Percentiles rank a stretch among this genome's conserved stretches.
phyloP scores from a whole-genome alignment of 1,139 yeast genomes.

The Fermentozyma sake region DNA sequence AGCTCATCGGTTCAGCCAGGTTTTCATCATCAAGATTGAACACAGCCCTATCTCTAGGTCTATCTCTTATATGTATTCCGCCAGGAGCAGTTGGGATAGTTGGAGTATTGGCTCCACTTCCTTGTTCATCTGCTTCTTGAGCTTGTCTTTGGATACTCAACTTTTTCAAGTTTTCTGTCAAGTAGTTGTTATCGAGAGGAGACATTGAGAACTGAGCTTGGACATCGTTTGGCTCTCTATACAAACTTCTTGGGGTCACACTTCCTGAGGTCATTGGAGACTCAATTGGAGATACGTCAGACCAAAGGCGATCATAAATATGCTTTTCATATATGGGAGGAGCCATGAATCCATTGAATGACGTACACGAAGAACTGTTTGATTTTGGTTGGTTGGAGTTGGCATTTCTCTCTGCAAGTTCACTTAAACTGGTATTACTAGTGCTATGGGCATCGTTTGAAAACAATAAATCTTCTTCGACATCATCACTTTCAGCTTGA shows the following conservation, averaged over 20 bases:
- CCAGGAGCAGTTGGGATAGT: too few species aligned
- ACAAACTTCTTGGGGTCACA: constrained; percentile 37
- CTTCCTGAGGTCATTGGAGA: constrained; percentile 54
- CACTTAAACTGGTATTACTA: constrained; percentile 27
- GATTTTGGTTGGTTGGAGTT: constrained; percentile 13
- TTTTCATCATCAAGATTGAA: constrained; percentile 21
- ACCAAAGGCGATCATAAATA: constrained; percentile 81
- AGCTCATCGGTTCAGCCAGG: neutral
- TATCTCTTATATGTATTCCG: too few species aligned
- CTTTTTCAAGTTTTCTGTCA: constrained; percentile 51
- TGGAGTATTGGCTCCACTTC: too few species aligned
- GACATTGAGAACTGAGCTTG: constrained; percentile 34
- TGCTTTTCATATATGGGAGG: constrained; percentile 89
- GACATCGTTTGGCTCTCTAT: constrained; percentile 11
- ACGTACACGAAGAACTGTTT: constrained; percentile 26
- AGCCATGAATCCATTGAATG: constrained; percentile 56
- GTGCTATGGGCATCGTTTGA: constrained; percentile 22
- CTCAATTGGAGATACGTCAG: constrained; percentile 57
- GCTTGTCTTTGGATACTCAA: constrained; percentile 45
- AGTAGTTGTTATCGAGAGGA: constrained; percentile 37
- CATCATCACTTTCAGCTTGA: constrained; percentile 7
- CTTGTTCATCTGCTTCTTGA: constrained; percentile 19
- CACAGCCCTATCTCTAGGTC: constrained; percentile 28
- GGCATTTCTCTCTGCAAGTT: constrained; percentile 14
- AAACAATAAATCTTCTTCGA: constrained; percentile 32